Evolutionary conservation across 495 filamentous ascomycete species (phyloP), one percentile per base, ranked within the genome.

Genomic region (Acidomyces sp.): DNA sequence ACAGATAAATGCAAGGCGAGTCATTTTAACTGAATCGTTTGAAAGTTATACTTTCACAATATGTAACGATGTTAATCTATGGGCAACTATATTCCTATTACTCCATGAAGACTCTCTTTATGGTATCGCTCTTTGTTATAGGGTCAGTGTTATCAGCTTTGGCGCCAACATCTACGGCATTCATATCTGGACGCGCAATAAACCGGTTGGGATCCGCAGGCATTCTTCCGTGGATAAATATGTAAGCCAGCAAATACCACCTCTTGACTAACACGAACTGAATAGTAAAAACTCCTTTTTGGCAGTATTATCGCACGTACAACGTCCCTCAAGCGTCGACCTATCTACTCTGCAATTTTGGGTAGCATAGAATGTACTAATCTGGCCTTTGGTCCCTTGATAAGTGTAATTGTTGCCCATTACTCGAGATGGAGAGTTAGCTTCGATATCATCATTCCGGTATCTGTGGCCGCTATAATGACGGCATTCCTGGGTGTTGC

Each of bases 111-210:
- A 51, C 35, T 25, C 52, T 54, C 3, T 58, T 46, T 27, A 22
- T 60, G 3, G 24, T 39, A 21, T 53, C 55, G 3, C 18, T 58
- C 16, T 60, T 60, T 28, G 51, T 56, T 20, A 40, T 52, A 11
- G 55, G 55, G 5, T 56, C 53, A 12, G 39, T 56, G 19, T 48
- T 59, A 30, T 55, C 52, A 43, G 56, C 56, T 12, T 49, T 48
- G 11, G 56, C 56, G 4, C 39, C 28, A 3, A 49, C 17, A 22
- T 56, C 55, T 4, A 26, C 36, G 6, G 49, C 51, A 41, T 53
- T 59, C 50, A 59, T 59, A 34, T 38, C 56, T n/a, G 55, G 56
- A 2, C 42, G 56, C 10, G 55, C 55, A 11, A 36, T 59, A 4
- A 53, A 46, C 9, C 55, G 56, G 3, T 41, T 45, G 0, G 56